Conservation (phyloP, 495 filamentous ascomycete genomes). For the Aspergillus heteromorphus region DNA sequence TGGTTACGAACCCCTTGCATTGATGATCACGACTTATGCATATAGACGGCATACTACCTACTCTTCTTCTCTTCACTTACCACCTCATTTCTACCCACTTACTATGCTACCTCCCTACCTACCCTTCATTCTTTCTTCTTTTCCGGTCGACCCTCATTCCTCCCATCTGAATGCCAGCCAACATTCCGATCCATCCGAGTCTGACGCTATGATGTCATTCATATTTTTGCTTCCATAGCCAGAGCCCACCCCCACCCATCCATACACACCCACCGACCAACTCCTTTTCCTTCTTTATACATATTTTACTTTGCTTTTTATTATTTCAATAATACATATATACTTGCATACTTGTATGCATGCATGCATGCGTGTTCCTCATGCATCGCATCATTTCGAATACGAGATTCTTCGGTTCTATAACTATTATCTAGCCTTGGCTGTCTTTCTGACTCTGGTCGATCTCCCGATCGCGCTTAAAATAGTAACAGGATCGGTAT, state of each 20-base stretch:
- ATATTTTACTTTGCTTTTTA: not conserved
- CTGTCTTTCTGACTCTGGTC: no score
- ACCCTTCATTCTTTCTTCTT: not conserved
- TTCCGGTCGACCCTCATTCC: not conserved
- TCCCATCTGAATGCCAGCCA: not conserved
- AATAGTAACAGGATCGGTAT: no score
- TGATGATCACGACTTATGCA: constrained; percentile 16
- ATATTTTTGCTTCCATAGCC: no score
- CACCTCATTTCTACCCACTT: no score
- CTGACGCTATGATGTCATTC: not conserved
- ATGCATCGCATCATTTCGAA: no score
- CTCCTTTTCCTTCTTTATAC: constrained; percentile 3
- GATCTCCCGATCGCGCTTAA: no score
- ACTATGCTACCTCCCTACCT: not conserved
- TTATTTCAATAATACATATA: constrained; percentile 1
- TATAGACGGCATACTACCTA: constrained; percentile 11
- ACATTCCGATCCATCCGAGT: not conserved
- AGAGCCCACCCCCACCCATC: no score
- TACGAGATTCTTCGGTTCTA: no score
- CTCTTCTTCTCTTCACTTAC: no score
- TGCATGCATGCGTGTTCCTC: not conserved
- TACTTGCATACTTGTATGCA: not conserved
- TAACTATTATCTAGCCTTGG: no score
- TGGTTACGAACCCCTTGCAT: constrained; percentile 9
- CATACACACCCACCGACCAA: not conserved